Evolutionary conservation across 169 alveolate species (phyloP).

Genomic region (Cryptosporidium sp.): DNA sequence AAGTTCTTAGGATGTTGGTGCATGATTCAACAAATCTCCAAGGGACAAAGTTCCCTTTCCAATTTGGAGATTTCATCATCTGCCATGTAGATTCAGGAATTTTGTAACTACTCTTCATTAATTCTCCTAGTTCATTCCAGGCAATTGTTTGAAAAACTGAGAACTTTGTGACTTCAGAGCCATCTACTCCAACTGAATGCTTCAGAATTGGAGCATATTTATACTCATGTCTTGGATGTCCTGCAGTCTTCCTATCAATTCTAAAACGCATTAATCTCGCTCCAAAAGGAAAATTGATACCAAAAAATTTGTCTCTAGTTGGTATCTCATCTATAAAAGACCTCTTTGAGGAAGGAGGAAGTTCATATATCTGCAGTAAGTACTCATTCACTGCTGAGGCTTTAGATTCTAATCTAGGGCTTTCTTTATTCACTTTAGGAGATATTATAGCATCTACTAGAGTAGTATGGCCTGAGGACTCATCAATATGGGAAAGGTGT

Average conservation of each 20-base stretch:
- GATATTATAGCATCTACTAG: conserved; percentile 26
- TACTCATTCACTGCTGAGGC: neutral
- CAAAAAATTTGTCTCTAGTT: conserved; percentile 37
- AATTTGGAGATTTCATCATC: conserved; percentile 20
- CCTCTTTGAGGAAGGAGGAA: conserved; percentile 47
- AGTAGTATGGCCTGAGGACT: neutral
- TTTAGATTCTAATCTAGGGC: neutral
- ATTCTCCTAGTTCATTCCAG: conserved; percentile 33
- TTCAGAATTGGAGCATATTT: conserved; percentile 35
- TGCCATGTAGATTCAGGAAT: conserved; percentile 66
- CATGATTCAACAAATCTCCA: conserved; percentile 76
- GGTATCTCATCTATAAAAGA: conserved; percentile 34
- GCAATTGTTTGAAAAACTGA: conserved; percentile 60
- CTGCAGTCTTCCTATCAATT: conserved; percentile 54
- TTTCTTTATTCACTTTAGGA: neutral
- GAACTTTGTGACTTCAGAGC: conserved; percentile 53
- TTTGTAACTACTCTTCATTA: conserved; percentile 12
- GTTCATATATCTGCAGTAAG: conserved; percentile 26
- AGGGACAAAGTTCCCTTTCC: conserved; percentile 65
- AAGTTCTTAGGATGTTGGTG: conserved; percentile 55
- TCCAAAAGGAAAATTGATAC: conserved; percentile 60
- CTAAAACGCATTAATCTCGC: conserved; percentile 54
- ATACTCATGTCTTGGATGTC: conserved; percentile 68
- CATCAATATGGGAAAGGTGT: conserved; percentile 39
- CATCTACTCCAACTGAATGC: conserved; percentile 75